Base-by-base conservation (phyloP, 768 basidiomycete genomes). In the Boletus vermiculosoides region DNA sequence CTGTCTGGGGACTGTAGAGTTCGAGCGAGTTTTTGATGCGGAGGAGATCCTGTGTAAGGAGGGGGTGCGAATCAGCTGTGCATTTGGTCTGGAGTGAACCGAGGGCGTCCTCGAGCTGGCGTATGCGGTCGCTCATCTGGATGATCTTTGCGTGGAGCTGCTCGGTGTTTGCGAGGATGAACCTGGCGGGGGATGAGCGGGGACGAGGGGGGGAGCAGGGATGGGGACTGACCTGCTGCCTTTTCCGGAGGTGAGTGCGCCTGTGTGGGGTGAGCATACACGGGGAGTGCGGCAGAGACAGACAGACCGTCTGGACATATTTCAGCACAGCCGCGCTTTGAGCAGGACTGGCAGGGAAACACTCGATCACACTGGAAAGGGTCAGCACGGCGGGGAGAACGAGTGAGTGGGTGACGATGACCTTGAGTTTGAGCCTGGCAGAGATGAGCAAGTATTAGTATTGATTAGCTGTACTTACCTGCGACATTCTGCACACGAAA, bases 1-100 rank as follows among this genome's bases (percentile, higher is more conserved):
- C 69, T 20, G 55, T 1, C n/a, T 71, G 73, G 15, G 75, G 69
- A 53, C 58, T 73, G 68, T 86, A 83, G 11, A 87, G 77, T 44
- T 88, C 86, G 67, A 87, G 83, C 0, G 85, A 83, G 33, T 84
- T 86, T 64, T 86, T 87, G 58, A 87, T 81, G 62, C 76, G 79
- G 16, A 84, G 75, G 22, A 87, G 73, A 16, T 86, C 85, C n/a
- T 83, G 77, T 12, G 71, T 61, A 37, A 87, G 76, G 16, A 87
- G 77, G 16, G 86, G 83, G 63, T 87, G 85, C 0, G 72, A 66
- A 33, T 78, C 77, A 37, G 66, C 50, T 1, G 80, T 71, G 48
- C 64, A 68, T 37, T 73, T 71, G 13, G 75, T 49, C 62, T 83
- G 81, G 23, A 82, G 64, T 0, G 63, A 50, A 56, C 77, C 76